Conservation (phyloP, 2,329 filamentous ascomycete species). For the Onygena corvina region DNA sequence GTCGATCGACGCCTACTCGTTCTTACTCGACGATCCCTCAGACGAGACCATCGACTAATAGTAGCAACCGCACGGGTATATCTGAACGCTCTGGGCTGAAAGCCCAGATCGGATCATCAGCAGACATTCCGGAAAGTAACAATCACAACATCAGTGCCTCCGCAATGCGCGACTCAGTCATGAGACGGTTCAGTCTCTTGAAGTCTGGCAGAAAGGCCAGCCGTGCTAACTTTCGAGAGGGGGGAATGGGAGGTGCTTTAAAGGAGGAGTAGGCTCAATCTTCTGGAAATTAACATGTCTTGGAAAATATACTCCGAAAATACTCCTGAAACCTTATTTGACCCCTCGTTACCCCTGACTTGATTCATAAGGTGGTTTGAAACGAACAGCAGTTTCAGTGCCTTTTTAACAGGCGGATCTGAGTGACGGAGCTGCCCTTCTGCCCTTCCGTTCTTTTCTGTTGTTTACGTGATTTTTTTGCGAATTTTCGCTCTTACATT, state of each 20-base stretch:
- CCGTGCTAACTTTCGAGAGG: conserved; percentile 39
- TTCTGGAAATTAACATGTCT: conserved; percentile 14
- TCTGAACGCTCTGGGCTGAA: conserved; percentile 8
- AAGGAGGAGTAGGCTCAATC: conserved; percentile 26
- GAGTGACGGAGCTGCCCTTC: conserved; percentile 15
- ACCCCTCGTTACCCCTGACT: not conserved
- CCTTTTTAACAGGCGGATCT: not conserved
- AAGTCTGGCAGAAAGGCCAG: conserved; percentile 60
- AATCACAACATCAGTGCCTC: conserved; percentile 14
- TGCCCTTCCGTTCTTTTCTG: conserved; percentile 14
- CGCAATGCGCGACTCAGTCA: conserved; percentile 49
- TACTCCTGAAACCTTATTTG: conserved; percentile 18
- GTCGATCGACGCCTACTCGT: not conserved
- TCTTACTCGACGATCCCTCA: not conserved
- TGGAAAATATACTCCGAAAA: too few relatives aligned
- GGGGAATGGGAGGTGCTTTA: conserved; percentile 17
- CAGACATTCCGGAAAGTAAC: conserved; percentile 2
- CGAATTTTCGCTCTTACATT: conserved; percentile 12
- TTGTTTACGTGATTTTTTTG: conserved; percentile 13
- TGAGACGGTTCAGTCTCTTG: conserved; percentile 66
- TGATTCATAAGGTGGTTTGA: not conserved
- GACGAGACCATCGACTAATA: not conserved
- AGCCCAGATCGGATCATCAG: conserved; percentile 4
- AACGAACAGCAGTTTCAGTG: not conserved
- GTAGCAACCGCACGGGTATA: conserved; percentile 6